Evolutionary conservation across 495 filamentous ascomycete species (phyloP), one percentile per base, ranked within the genome.

Genomic region (Thermothielavioides terrestris): DNA sequence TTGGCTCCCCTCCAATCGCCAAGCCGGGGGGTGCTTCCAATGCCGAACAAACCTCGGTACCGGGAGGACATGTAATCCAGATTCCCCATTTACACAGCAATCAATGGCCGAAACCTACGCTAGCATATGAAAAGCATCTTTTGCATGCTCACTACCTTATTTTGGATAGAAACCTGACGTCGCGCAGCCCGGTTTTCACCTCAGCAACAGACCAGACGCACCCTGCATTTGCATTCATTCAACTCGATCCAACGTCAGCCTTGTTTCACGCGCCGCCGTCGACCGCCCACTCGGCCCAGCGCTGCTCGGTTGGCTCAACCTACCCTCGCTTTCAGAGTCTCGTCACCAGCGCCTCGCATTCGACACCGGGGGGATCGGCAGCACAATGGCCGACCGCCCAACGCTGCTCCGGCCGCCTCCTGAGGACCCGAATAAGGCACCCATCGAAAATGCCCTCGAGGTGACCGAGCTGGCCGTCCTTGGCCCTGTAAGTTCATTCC

Each of bases 381-480:
- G n/a, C 42, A 17, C 37, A 18, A 63, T 62, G 57, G 36, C 26
- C 0, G 37, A 55, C 30, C 61, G 63, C 37, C 50, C 80, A 11
- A 95, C 91, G 1, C 75, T 97, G 37, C 81, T 94, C 45, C 76
- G 81, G 52, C 83, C 87, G 26, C 88, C 86, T 38, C 80, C 82
- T 26, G 65, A 78, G 42, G 81, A 92, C 65, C 68, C 78, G 20
- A 77, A 79, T 60, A 86, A 87, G 58, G 82, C 89, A 8, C 70
- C 79, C 5, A 91, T 98, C 55, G 92, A 98, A 71, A 90, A 90
- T 68, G 79, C 84, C 18, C 75, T 96, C 22, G 87, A 94, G 60
- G 73, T 98, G 59, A 91, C 85, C 2, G 80, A 84, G 21, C 68
- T 96, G 32, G 68, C 76, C 53, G 86, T 89, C 56, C 81, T 98